Evolutionary conservation across 108 stramenopile genomes (phyloP).

Genomic region (Pseudonitzschia delicatissima): DNA sequence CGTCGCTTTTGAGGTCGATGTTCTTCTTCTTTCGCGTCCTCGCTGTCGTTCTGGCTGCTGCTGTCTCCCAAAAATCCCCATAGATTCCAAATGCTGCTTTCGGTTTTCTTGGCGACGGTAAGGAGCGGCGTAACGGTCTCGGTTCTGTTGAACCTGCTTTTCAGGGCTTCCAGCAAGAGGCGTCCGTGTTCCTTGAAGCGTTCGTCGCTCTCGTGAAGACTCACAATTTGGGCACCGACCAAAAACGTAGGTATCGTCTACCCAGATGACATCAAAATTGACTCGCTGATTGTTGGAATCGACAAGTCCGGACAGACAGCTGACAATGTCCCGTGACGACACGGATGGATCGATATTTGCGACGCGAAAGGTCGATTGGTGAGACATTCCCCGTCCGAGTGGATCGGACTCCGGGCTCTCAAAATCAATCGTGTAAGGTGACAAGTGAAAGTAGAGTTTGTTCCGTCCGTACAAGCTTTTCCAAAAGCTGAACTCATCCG

Average conservation of each 20-base stretch:
- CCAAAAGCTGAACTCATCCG: conserved; percentile 23
- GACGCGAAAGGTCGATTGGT: conserved; percentile 55
- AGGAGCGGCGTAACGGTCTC: conserved; percentile 14
- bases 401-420: conserved; percentile 55
- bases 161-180: conserved; percentile 16
- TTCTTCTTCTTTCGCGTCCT: background rate
- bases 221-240: conserved; percentile 40
- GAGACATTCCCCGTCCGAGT: conserved; percentile 49
- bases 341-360: conserved; percentile 58
- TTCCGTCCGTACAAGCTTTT: conserved; percentile 55
- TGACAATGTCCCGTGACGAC: conserved; percentile 65
- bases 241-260: conserved; percentile 72
- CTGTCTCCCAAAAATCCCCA: conserved; percentile 26
- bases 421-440: conserved; percentile 76
- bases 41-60: background rate
- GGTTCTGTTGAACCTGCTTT: conserved; percentile 9
- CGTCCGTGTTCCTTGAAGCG: conserved; percentile 35
- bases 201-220: conserved; percentile 1
- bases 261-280: conserved; percentile 78
- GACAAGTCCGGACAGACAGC: conserved; percentile 37
- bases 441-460: conserved; percentile 56
- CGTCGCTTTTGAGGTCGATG: background rate
- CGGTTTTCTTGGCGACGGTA: background rate
- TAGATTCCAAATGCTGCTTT: conserved; percentile 24
- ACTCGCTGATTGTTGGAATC: conserved; percentile 43